Percentiles rank a stretch among this genome's conserved stretches.
These are phyloP conservation scores for Citrullus colocynthis DNA, from an alignment of 306 rosid species.

Conservation along the genomic window DNA sequence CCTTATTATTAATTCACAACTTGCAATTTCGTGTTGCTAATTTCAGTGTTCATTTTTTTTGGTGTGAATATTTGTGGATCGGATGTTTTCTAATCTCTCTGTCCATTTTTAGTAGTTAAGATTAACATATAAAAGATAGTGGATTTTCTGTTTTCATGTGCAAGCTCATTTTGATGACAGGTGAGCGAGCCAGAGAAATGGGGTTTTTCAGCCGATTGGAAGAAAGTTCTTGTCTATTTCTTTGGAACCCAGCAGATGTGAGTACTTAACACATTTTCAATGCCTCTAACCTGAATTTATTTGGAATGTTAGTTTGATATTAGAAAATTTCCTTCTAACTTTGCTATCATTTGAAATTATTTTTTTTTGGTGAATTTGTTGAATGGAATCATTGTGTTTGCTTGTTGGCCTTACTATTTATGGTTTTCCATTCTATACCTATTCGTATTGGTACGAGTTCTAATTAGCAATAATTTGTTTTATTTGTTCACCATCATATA, in stretches of 20 bases:
- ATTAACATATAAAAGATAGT: neutral
- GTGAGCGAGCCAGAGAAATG: constrained; percentile 92
- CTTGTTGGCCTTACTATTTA: neutral
- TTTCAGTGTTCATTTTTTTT: neutral
- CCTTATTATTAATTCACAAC: neutral
- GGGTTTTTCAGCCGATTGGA: constrained; percentile 85
- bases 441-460: neutral
- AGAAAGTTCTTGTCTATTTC: constrained; percentile 85
- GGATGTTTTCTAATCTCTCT: neutral
- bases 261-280: constrained; percentile 23
- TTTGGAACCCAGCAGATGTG: constrained; percentile 97
- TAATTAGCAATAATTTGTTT: neutral
- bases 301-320: neutral
- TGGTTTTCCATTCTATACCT: neutral
- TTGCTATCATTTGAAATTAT: neutral
- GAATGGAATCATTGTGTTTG: neutral
- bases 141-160: neutral
- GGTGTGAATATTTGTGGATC: neutral
- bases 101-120: neutral
- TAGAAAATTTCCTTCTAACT: neutral
- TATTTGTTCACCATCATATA: neutral
- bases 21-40: neutral
- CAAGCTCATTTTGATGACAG: constrained; percentile 39
- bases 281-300: neutral
- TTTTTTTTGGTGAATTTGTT: neutral